These are phyloP conservation scores for Penicillium samsonianum DNA, from an alignment of 495 filamentous ascomycete genomes.

Conservation along the genomic window DNA sequence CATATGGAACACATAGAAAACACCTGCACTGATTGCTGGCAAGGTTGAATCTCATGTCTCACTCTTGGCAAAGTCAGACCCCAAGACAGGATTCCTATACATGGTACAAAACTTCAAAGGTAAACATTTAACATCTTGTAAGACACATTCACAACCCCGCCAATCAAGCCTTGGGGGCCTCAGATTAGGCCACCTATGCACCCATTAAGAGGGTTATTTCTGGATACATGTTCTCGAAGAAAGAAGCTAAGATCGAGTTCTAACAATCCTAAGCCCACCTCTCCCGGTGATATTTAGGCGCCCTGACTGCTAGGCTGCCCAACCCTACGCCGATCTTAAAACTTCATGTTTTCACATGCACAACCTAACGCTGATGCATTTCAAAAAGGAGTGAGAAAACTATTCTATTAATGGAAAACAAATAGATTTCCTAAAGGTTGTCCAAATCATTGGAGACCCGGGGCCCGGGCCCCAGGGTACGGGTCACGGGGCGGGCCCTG, in stretches of 20 bases:
- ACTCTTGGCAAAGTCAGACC: not conserved
- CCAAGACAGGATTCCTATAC: not conserved
- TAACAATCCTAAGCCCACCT: not conserved
- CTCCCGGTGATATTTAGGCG: not conserved
- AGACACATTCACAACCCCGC: not conserved
- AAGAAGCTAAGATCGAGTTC: not conserved
- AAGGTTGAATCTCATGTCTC: not conserved
- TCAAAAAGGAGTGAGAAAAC: not conserved
- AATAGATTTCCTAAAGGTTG: too few species aligned
- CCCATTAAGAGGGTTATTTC: not conserved
- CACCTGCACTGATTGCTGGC: not conserved
- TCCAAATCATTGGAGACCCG: not conserved
- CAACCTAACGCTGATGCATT: not conserved
- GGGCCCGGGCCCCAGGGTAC: not conserved
- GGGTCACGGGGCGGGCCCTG: not conserved
- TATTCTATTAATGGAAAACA: not conserved
- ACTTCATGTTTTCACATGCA: not conserved
- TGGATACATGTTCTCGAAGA: not conserved
- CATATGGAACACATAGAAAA: not conserved
- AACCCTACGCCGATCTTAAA: too few species aligned
- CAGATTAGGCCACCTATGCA: not conserved
- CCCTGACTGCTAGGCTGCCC: not conserved
- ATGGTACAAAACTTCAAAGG: not conserved
- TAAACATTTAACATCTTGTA: not conserved
- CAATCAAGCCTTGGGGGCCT: not conserved